Conservation (phyloP, 2,329 filamentous ascomycete genomes). For the Clonostachys rosea region DNA sequence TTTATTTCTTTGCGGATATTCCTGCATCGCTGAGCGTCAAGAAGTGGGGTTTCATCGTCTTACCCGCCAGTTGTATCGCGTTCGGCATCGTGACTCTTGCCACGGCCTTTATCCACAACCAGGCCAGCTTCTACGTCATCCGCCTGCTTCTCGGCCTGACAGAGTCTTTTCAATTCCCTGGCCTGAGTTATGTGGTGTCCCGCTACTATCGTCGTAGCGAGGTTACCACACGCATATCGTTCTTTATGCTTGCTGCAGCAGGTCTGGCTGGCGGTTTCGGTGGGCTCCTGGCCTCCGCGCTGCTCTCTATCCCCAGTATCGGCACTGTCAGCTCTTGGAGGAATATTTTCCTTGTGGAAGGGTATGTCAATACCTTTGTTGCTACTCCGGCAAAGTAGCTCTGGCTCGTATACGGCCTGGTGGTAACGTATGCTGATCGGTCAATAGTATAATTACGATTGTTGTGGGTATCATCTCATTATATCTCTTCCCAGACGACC, state of each 20-base stretch:
- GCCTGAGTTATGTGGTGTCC: constrained; percentile 50
- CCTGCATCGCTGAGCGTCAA: constrained; percentile 51
- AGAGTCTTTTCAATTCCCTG: constrained; percentile 54
- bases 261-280: constrained; percentile 54
- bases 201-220: constrained; percentile 53
- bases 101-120: constrained; percentile 46
- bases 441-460: constrained; percentile 39
- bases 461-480: constrained; percentile 41
- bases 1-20: constrained; percentile 53
- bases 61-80: constrained; percentile 25
- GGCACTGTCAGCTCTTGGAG: constrained; percentile 37
- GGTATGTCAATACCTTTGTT: constrained; percentile 4
- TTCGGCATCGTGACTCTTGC: constrained; percentile 52
- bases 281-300: constrained; percentile 47
- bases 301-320: constrained; percentile 12
- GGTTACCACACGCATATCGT: constrained; percentile 48
- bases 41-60: constrained; percentile 43
- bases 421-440: background rate
- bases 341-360: constrained; percentile 62
- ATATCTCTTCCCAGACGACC: constrained; percentile 45
- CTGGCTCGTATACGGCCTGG: too few species aligned
- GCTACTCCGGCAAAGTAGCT: too few species aligned
- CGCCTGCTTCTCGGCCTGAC: constrained; percentile 47
- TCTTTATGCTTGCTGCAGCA: constrained; percentile 46
- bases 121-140: constrained; percentile 36